Conservation (phyloP, 768 basidiomycete species). For the Phaffia australis region DNA sequence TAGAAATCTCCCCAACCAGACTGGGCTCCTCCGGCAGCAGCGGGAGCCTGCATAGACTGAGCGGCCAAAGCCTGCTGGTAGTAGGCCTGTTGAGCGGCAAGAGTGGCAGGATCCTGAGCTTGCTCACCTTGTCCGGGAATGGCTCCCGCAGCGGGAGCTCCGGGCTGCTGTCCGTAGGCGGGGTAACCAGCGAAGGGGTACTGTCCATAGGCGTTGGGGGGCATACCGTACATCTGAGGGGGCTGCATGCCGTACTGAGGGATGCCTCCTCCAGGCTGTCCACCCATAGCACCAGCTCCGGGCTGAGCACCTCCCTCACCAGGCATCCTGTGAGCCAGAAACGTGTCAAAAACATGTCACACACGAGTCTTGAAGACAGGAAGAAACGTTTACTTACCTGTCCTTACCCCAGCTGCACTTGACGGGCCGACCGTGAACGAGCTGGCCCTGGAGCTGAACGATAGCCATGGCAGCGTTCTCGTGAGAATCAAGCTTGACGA, state of each 20-base stretch:
- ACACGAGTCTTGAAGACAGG: not conserved
- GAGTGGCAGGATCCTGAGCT: constrained; percentile 19
- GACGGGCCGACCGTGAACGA: constrained; percentile 93
- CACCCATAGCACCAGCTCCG: constrained; percentile 22
- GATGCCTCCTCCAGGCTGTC: constrained; percentile 26
- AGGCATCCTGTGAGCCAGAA: constrained; percentile 13
- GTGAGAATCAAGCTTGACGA: constrained; percentile 96
- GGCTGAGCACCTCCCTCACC: constrained; percentile 18
- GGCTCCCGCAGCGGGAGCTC: constrained; percentile 20
- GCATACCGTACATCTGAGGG: constrained; percentile 27
- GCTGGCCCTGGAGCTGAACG: constrained; percentile 88
- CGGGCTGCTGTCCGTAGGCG: constrained; percentile 23
- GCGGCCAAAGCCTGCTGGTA: constrained; percentile 25
- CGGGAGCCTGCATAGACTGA: constrained; percentile 8
- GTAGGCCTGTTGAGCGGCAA: constrained; percentile 26
- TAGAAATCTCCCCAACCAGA: constrained; percentile 20
- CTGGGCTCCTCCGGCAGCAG: not conserved
- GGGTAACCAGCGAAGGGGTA: constrained; percentile 26
- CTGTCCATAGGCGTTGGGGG: constrained; percentile 26
- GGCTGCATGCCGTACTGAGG: constrained; percentile 24
- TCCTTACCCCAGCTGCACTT: constrained; percentile 99
- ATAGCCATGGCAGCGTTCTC: constrained; percentile 98
- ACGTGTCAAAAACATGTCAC: too few relatives aligned
- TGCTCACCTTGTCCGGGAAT: constrained; percentile 10
- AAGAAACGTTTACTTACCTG: constrained; percentile 38